phyloP scores from a whole-genome alignment of 2,329 filamentous ascomycete species.

The Coniochaeta sp. region DNA sequence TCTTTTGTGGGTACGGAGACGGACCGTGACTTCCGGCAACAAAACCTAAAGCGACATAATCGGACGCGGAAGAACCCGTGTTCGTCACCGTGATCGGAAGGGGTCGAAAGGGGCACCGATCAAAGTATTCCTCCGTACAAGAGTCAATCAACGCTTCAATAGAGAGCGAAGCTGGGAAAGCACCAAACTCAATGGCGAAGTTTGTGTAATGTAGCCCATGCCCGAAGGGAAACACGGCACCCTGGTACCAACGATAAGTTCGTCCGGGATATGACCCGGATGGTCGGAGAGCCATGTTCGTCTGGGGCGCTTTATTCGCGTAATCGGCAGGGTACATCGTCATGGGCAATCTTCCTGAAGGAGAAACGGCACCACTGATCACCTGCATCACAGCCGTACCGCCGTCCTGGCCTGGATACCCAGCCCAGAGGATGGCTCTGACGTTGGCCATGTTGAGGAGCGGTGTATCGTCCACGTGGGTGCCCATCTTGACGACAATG shows the following conservation, averaged over 20 bases:
- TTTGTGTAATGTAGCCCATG: slow-evolving; percentile 52
- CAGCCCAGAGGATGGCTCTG: slow-evolving; percentile 47
- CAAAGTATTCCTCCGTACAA: slow-evolving; percentile 28
- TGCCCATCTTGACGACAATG: slow-evolving; percentile 43
- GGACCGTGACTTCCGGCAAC: slow-evolving; percentile 38
- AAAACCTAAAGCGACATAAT: slow-evolving; percentile 47
- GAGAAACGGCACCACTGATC: slow-evolving; percentile 39
- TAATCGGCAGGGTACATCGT: slow-evolving; percentile 51
- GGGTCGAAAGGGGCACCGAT: slow-evolving; percentile 34
- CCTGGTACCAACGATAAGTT: slow-evolving; percentile 53
- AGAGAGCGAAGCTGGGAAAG: slow-evolving; percentile 18
- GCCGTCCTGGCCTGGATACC: slow-evolving; percentile 54
- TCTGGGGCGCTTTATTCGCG: slow-evolving; percentile 40
- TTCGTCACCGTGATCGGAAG: slow-evolving; percentile 39
- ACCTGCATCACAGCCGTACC: slow-evolving; percentile 48
- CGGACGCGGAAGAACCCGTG: slow-evolving; percentile 35
- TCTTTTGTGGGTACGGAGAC: slow-evolving; percentile 43
- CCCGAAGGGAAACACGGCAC: slow-evolving; percentile 46
- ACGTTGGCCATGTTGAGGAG: slow-evolving; percentile 40
- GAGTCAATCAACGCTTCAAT: slow-evolving; percentile 28
- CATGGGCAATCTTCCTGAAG: slow-evolving; percentile 46
- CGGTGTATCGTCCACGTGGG: slow-evolving; percentile 42
- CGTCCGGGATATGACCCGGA: slow-evolving; percentile 36
- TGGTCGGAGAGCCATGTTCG: slow-evolving; percentile 47
- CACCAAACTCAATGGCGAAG: slow-evolving; percentile 27